Percentiles rank a stretch among this genome's conserved stretches.
Evolutionary conservation across 1,284 basidiomycete species (phyloP).

Genomic region (Microbotryomycetes sp.): DNA sequence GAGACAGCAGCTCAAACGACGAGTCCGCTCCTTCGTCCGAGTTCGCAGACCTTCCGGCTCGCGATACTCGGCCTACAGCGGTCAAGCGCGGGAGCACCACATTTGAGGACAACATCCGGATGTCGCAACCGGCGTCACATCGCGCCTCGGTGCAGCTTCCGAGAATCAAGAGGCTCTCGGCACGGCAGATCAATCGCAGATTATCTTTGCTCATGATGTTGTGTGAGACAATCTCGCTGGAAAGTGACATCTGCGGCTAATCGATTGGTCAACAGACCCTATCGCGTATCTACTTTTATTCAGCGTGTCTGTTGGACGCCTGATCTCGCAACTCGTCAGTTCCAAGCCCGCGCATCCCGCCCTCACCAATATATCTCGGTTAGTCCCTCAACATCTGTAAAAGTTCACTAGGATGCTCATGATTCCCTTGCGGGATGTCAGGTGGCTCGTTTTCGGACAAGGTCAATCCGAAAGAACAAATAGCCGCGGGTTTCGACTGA

Average conservation of each 20-base stretch:
- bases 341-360: background rate
- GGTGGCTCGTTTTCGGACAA: conserved; percentile 10
- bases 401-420: too few species aligned
- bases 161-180: background rate
- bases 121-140: background rate
- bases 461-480: too few species aligned
- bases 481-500: background rate
- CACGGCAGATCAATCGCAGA: conserved; percentile 18
- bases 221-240: background rate
- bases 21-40: background rate
- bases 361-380: background rate
- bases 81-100: background rate
- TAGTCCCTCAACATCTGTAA: too few species aligned
- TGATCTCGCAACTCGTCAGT: conserved; percentile 13
- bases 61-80: background rate
- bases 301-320: conserved; percentile 15
- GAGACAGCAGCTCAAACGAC: background rate
- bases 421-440: background rate
- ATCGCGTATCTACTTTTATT: conserved; percentile 18
- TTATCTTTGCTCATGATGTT: conserved; percentile 15
- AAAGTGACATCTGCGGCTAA: too few species aligned
- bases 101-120: background rate
- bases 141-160: background rate
- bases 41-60: background rate
- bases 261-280: conserved; percentile 1